A percentile compares a stretch with the other conserved stretches of the same genome.
Conservation (phyloP, 495 filamentous ascomycete species). For the Melanomma pulvis-pyrius region DNA sequence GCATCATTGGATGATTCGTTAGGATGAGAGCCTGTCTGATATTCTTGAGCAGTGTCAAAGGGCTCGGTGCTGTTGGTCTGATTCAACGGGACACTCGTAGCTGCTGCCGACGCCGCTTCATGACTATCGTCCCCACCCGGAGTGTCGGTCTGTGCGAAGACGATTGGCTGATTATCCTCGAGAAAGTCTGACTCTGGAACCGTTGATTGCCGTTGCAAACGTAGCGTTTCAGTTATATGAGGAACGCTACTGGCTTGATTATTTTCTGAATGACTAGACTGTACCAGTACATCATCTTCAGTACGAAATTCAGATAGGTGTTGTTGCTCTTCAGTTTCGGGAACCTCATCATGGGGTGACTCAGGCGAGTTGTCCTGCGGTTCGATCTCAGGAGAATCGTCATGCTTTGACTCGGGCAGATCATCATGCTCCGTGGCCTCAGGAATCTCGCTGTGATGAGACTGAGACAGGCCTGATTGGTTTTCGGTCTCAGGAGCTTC, state of each 20-base stretch:
- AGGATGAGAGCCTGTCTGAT: conserved; percentile 1
- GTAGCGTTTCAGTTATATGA: background rate
- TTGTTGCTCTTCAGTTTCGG: conserved; percentile 1
- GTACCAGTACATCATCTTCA: conserved; percentile 20
- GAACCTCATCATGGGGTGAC: conserved; percentile 1
- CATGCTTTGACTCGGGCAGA: background rate
- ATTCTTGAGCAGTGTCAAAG: conserved; percentile 25
- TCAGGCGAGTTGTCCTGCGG: too few species aligned
- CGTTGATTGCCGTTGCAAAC: conserved; percentile 20
- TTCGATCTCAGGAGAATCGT: too few species aligned
- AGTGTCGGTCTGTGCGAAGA: background rate
- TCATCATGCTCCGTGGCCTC: background rate
- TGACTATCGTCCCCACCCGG: background rate
- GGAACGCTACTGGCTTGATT: background rate
- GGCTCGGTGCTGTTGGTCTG: conserved; percentile 19
- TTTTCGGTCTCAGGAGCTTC: background rate
- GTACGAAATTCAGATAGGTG: background rate
- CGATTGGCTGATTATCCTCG: conserved; percentile 24
- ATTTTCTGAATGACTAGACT: conserved; percentile 11
- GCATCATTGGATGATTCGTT: background rate
- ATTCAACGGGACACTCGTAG: background rate
- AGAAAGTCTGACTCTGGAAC: conserved; percentile 30
- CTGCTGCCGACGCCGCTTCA: background rate
- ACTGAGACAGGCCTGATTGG: background rate
- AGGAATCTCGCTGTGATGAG: background rate